Base-by-base conservation (phyloP, 257 asterid species). In the Cynanchum wilfordii region DNA sequence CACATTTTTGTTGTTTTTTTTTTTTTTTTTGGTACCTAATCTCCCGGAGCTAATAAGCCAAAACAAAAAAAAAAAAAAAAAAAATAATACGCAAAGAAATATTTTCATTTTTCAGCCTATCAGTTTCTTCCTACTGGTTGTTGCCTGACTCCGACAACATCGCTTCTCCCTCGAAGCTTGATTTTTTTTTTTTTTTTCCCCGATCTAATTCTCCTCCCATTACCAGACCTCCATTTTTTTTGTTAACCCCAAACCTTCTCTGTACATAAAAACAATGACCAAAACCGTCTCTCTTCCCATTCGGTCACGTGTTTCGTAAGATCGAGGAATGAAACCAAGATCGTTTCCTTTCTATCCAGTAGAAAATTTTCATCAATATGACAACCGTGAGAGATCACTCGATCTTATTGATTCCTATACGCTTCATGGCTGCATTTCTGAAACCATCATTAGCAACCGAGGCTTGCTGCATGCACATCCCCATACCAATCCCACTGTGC, bases 401-500 rank as follows among this genome's bases (percentile, higher is more conserved):
- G 44, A 84, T 74, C 75, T 86, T 86, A 82, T 86, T 82, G 38
- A 89, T 75, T 47, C 96, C 93, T 38, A 93, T 78, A 54, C 88
- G 85, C 65, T 87, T 88, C 81, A 83, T 80, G 25, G 88, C 84
- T 9, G 86, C 85, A 84, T 88, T 83, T 81, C 90, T 80, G 64
- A 84, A 87, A 0, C 88, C 89, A 40, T 84, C 90, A 58, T 80
- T 82, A 4, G 60, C 77, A 63, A 72, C 84, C 56, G 88, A 80
- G 1, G 87, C 95, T 63, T 87, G 93, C 82, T 86, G 88, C 83
- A 86, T 74, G 60, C 92, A 84, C 89, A 87, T 75, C 64, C 88
- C 83, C 25, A 58, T 66, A 16, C 82, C 87, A 29, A 76, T 68
- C 42, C 85, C 82, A 15, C 56, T 72, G 20, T 68, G 73, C 76